Percentiles rank a stretch among this genome's conserved stretches.
phyloP scores from a whole-genome alignment of 1,139 yeast species.

The Yamadazyma blattariae region DNA sequence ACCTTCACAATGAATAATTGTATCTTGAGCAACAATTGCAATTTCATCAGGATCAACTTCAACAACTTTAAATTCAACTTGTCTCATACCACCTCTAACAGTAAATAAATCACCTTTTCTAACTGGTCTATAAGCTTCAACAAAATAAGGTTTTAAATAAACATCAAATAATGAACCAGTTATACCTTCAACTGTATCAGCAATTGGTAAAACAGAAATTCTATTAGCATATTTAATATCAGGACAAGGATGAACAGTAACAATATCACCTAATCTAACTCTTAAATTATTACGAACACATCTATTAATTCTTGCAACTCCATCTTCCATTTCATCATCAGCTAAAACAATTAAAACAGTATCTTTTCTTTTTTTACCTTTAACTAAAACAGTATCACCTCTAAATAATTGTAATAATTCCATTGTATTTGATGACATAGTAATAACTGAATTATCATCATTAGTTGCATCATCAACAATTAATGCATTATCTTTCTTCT shows the following conservation, averaged over 20 bases:
- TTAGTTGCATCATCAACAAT: constrained; percentile 96
- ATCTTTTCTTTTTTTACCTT: constrained; percentile 97
- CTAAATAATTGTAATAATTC: constrained; percentile 92
- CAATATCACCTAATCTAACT: constrained; percentile 89
- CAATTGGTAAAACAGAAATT: constrained; percentile 94
- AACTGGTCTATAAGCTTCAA: constrained; percentile 98
- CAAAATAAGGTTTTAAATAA: constrained; percentile 95
- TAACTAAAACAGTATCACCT: constrained; percentile 95
- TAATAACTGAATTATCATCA: constrained; percentile 95
- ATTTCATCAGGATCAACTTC: constrained; percentile 97
- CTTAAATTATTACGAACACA: constrained; percentile 94
- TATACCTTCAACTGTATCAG: constrained; percentile 97
- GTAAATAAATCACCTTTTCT: constrained; percentile 96
- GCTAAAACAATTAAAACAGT: constrained; percentile 96
- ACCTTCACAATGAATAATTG: constrained; percentile 97
- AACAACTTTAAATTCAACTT: constrained; percentile 96
- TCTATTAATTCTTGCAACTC: constrained; percentile 90
- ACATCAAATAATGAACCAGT: constrained; percentile 98
- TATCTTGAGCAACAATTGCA: constrained; percentile 98
- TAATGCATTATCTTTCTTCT: constrained; percentile 95
- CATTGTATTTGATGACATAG: constrained; percentile 94
- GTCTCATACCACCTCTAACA: constrained; percentile 98
- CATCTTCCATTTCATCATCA: constrained; percentile 96
- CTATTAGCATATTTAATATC: constrained; percentile 94
- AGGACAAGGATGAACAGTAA: constrained; percentile 92